A percentile compares a stretch with the other conserved stretches of the same genome.
Evolutionary conservation across 108 stramenopile species (phyloP).

Genomic region (Aureococcus anophagefferens): DNA sequence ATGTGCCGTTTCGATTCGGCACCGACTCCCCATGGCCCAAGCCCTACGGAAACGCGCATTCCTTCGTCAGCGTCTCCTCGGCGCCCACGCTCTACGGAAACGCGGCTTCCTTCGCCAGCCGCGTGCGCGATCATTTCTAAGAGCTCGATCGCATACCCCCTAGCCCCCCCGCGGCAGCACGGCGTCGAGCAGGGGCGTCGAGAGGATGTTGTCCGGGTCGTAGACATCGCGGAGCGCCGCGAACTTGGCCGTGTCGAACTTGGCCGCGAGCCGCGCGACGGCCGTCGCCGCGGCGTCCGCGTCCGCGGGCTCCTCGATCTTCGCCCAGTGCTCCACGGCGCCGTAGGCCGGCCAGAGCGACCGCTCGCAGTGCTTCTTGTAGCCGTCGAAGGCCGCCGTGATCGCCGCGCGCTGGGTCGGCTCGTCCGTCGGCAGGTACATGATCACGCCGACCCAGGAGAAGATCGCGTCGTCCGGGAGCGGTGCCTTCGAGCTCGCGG

Average conservation of each 20-base stretch:
- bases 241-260: neutral
- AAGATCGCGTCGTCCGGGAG: constrained; percentile 49
- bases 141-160: too few relatives aligned
- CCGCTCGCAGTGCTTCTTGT: constrained; percentile 61
- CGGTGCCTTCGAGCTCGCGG: constrained; percentile 44
- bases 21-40: too few relatives aligned
- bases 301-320: constrained; percentile 59
- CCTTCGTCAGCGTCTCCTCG: too few relatives aligned
- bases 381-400: constrained; percentile 58
- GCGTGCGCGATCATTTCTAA: too few relatives aligned
- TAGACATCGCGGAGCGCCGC: neutral
- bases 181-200: constrained; percentile 1
- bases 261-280: too few relatives aligned
- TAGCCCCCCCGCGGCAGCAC: neutral
- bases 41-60: too few relatives aligned
- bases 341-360: constrained; percentile 47
- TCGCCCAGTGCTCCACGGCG: constrained; percentile 86
- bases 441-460: constrained; percentile 72
- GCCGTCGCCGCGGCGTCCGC: neutral
- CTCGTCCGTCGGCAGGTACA: constrained; percentile 66
- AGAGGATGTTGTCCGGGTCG: constrained; percentile 3
- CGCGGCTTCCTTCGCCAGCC: too few relatives aligned
- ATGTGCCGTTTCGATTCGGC: too few relatives aligned
- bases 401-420: constrained; percentile 37
- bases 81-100: too few relatives aligned